Evolutionary conservation across 148 eudicot genomes (phyloP), one percentile per base, ranked within the genome.

Genomic region (Chenopodium suecicum): DNA sequence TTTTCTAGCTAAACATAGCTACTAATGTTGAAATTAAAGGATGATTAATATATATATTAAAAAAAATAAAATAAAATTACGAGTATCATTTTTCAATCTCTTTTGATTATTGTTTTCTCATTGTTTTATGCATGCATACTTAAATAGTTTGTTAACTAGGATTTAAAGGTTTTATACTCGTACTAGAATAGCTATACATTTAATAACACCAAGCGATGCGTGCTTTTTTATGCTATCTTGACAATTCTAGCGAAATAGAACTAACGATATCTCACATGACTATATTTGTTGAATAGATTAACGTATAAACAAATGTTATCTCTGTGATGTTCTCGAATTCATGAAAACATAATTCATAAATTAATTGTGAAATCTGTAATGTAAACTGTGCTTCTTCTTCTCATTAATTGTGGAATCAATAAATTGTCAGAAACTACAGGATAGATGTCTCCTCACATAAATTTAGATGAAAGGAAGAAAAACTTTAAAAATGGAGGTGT

Each of bases 1-100:
- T 81, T 72, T 71, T 79, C 34, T 71, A 37, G 70, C 69, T 73
- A 62, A 54, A 65, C 46, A 70, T 60, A 65, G 70, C 54, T 82
- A 72, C 77, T 58, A 41, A 74, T 73, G 72, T 73, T 60, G 82
- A 73, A 73, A 63, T 73, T 73, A 41, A 62, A 9, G 4, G 66
- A 37, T 8, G 27, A 20, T n/a, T 12, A 0, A 3, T 3, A 31
- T 31, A 31, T 31, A 31, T 31, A 31, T 31, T 31, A 56, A 56
- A 13, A 12, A 12, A 1, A 17, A 17, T 1, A 13, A 1, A 37
- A 41, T 5, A 37, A 37, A 37, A 37, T 37, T 37, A 41, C 44
- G 7, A 41, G 44, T 41, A 41, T 13, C 74, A 16, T 41, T 32
- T 34, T 17, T 34, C 10, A 63, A 22, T 64, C 54, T 56, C 70